Conservation (phyloP, 352 stramenopile species). For the Pythium oligandrum region DNA sequence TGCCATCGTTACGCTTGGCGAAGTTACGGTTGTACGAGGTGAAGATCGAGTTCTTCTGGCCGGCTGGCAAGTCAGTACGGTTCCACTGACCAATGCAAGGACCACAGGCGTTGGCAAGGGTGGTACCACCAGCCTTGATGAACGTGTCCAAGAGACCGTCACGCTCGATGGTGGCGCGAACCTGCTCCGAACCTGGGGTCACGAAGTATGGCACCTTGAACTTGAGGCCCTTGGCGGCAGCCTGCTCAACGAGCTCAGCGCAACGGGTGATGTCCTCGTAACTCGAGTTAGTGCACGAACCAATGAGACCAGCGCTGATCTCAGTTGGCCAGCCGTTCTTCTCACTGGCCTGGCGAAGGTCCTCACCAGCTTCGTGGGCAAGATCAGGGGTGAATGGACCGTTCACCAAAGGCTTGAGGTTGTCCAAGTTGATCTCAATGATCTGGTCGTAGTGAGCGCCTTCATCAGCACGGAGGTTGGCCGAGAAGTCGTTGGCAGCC, state of each 20-base stretch:
- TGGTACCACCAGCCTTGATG: conserved; percentile 79
- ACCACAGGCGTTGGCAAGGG: conserved; percentile 91
- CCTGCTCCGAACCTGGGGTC: conserved; percentile 90
- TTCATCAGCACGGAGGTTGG: conserved; percentile 86
- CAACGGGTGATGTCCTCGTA: conserved; percentile 93
- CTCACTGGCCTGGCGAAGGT: conserved; percentile 63
- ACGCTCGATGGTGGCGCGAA: conserved; percentile 88
- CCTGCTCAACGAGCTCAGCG: conserved; percentile 87
- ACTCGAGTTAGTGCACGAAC: conserved; percentile 93
- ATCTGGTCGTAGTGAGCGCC: conserved; percentile 92
- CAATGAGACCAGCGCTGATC: conserved; percentile 89
- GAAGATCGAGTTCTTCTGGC: conserved; percentile 92
- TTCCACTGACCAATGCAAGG: conserved; percentile 95
- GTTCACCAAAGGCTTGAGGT: conserved; percentile 89
- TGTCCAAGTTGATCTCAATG: conserved; percentile 91
- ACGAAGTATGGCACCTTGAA: conserved; percentile 93
- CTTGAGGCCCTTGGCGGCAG: conserved; percentile 75
- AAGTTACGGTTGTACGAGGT: conserved; percentile 96
- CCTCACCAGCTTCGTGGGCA: conserved; percentile 70
- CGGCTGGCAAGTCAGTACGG: conserved; percentile 80
- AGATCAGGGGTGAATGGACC: conserved; percentile 92
- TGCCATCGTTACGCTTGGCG: conserved; percentile 92
- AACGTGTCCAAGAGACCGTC: conserved; percentile 91
- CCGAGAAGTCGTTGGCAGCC: conserved; percentile 81
- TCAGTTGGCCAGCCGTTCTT: conserved; percentile 90